These are phyloP conservation scores for Dactylis glomerata DNA, from an alignment of 176 grass and related monocot genomes.

Conservation along the genomic window DNA sequence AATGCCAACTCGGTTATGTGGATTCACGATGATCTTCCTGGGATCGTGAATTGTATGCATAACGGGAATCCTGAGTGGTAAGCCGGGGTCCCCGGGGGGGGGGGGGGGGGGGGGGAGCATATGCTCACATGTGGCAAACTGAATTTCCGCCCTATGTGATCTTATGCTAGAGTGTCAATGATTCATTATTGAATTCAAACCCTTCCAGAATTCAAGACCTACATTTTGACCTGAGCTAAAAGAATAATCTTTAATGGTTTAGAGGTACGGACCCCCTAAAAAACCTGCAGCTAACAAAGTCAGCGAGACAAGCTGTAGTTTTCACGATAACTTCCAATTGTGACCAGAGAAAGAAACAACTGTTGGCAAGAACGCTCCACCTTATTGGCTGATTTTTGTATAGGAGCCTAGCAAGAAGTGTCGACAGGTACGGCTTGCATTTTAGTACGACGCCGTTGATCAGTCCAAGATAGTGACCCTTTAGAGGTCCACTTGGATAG, in stretches of 20 bases:
- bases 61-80: too few species aligned
- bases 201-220: not conserved
- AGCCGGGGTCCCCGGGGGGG: too few species aligned
- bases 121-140: too few species aligned
- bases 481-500: not conserved
- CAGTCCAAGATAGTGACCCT: not conserved
- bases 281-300: not conserved
- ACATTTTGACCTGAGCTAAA: not conserved
- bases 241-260: not conserved
- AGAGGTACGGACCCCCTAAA: not conserved
- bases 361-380: not conserved
- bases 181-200: not conserved
- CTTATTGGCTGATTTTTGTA: not conserved
- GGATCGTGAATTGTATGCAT: too few species aligned
- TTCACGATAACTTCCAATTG: not conserved
- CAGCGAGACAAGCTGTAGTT: not conserved
- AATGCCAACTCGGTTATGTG: too few species aligned
- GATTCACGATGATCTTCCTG: too few species aligned
- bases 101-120: too few species aligned
- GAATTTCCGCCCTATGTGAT: too few species aligned
- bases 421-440: not conserved
- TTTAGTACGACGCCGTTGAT: not conserved
- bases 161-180: not conserved
- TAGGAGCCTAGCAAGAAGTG: too few species aligned
- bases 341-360: not conserved